phyloP scores from a whole-genome alignment of 768 basidiomycete species.

The Russula abietina region DNA sequence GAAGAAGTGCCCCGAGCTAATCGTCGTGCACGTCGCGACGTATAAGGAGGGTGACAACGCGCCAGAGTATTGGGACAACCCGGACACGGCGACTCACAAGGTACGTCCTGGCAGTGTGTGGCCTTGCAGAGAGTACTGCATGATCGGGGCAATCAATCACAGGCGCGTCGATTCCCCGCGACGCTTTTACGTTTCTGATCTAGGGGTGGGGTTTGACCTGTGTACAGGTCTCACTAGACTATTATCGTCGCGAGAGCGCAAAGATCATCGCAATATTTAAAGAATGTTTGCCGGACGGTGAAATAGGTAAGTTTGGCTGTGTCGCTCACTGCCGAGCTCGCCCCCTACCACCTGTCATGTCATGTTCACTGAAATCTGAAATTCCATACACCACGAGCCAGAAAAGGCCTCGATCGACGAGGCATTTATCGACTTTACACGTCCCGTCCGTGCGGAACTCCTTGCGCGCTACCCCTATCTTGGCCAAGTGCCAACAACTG shows the following conservation, averaged over 20 bases:
- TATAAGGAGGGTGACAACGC: conserved; percentile 83
- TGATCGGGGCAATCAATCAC: background rate
- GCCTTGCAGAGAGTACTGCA: background rate
- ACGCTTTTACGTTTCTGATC: background rate
- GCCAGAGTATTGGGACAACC: conserved; percentile 88
- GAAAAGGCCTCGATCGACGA: conserved; percentile 99
- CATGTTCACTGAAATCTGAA: background rate
- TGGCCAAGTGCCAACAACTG: conserved; percentile 57
- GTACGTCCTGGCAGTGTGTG: conserved; percentile 36
- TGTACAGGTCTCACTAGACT: conserved; percentile 79
- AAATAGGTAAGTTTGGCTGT: conserved; percentile 55
- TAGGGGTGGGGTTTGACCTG: background rate
- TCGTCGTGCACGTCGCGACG: conserved; percentile 90
- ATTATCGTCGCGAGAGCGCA: conserved; percentile 83
- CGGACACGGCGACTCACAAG: conserved; percentile 89
- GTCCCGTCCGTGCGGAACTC: conserved; percentile 68
- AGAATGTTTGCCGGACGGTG: conserved; percentile 67
- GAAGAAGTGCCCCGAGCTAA: conserved; percentile 77
- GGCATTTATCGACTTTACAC: conserved; percentile 89
- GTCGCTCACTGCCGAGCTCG: background rate
- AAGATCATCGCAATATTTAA: conserved; percentile 84
- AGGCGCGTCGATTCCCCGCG: background rate
- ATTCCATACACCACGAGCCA: conserved; percentile 29
- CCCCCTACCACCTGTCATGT: too few relatives aligned
- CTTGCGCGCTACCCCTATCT: conserved; percentile 75